Evolutionary conservation across 2,329 filamentous ascomycete species (phyloP).

Genomic region (Hysterium pulicare): DNA sequence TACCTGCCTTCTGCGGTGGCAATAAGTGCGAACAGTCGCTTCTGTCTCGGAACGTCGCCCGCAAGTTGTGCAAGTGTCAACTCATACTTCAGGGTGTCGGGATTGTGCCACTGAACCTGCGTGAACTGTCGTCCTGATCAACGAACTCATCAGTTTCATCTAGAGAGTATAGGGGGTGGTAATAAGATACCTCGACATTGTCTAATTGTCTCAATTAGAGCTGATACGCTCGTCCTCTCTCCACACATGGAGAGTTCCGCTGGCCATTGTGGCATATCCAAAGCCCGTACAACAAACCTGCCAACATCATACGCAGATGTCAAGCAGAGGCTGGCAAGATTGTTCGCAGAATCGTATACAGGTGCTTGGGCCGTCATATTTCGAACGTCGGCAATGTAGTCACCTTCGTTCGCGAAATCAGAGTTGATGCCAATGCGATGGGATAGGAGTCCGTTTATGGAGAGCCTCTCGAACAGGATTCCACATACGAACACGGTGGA

Average conservation of each 20-base stretch:
- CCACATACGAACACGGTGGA: slow-evolving; percentile 72
- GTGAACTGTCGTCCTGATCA: slow-evolving; percentile 27
- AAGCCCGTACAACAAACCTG: slow-evolving; percentile 65
- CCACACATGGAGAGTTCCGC: slow-evolving; percentile 66
- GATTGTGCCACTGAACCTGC: slow-evolving; percentile 42
- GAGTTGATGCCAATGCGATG: slow-evolving; percentile 58
- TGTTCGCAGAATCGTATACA: slow-evolving; percentile 49
- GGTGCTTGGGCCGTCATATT: slow-evolving; percentile 58
- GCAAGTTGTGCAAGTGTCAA: slow-evolving; percentile 41
- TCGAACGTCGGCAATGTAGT: slow-evolving; percentile 64
- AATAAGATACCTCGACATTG: slow-evolving; percentile 31
- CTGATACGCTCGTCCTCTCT: slow-evolving; percentile 59
- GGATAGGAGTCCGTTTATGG: slow-evolving; percentile 60
- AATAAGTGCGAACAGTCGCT: slow-evolving; percentile 57
- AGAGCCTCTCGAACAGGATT: slow-evolving; percentile 72
- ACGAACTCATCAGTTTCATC: slow-evolving; percentile 9
- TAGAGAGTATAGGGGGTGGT: not conserved
- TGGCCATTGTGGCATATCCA: slow-evolving; percentile 66
- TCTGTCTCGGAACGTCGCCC: slow-evolving; percentile 33
- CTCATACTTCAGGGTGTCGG: slow-evolving; percentile 49
- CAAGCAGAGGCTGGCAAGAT: slow-evolving; percentile 53
- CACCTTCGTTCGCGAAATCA: slow-evolving; percentile 55
- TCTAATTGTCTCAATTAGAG: slow-evolving; percentile 55
- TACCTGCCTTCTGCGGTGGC: slow-evolving; percentile 68
- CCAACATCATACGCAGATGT: slow-evolving; percentile 69